phyloP scores from a whole-genome alignment of 306 rosid genomes.

The Sechiopsis laciniata region DNA sequence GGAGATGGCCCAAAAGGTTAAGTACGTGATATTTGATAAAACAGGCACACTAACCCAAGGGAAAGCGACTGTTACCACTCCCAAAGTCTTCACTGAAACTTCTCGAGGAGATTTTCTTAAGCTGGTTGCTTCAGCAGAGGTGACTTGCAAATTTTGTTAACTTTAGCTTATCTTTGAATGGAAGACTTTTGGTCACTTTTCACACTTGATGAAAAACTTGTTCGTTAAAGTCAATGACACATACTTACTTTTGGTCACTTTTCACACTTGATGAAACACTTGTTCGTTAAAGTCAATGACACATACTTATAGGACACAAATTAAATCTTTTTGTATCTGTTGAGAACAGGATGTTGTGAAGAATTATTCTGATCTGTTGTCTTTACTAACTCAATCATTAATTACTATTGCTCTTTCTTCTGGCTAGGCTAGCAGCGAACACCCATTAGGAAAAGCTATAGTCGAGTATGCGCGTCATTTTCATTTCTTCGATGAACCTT shows the following conservation, averaged over 20 bases:
- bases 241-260: slow-evolving; percentile 9
- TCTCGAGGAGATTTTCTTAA: slow-evolving; percentile 88
- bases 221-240: too few species aligned
- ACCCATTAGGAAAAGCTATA: slow-evolving; percentile 90
- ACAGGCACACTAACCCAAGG: slow-evolving; percentile 98
- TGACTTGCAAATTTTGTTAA: slow-evolving; percentile 29
- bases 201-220: background rate
- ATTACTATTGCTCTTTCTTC: background rate
- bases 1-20: slow-evolving; percentile 89
- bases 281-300: too few species aligned
- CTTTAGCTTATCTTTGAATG: slow-evolving; percentile 5
- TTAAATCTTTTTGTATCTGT: background rate
- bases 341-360: background rate
- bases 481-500: slow-evolving; percentile 73
- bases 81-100: slow-evolving; percentile 74
- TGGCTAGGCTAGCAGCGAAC: slow-evolving; percentile 90
- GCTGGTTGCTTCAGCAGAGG: slow-evolving; percentile 99
- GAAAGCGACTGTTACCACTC: slow-evolving; percentile 69
- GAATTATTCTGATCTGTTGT: background rate
- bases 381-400: background rate
- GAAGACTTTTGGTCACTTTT: background rate
- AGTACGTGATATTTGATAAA: slow-evolving; percentile 86
- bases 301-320: background rate
- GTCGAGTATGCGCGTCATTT: slow-evolving; percentile 84
- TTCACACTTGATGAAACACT: background rate